Conservation (phyloP, 2,329 filamentous ascomycete species). For the Colletotrichum caudatum region DNA sequence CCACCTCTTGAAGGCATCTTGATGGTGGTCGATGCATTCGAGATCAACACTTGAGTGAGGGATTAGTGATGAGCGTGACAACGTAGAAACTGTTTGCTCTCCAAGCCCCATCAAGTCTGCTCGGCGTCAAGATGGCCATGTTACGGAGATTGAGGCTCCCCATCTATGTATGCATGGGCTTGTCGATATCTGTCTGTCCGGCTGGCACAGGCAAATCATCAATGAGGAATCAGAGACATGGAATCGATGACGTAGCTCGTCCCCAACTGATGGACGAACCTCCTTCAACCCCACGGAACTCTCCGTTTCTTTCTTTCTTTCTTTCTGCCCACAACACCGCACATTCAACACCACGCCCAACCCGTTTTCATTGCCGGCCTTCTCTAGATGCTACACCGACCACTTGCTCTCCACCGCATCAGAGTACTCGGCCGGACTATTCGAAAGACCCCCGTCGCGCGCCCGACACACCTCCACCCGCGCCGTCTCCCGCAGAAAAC, state of each 20-base stretch:
- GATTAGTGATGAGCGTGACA: no score
- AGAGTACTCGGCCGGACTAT: not conserved
- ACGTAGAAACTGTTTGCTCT: no score
- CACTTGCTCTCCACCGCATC: not conserved
- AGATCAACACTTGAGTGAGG: no score
- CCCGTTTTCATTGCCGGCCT: not conserved
- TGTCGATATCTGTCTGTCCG: not conserved
- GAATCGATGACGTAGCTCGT: constrained; percentile 39
- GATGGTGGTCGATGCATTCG: no score
- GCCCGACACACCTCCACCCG: no score
- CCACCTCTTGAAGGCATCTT: no score
- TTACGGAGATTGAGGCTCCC: not conserved
- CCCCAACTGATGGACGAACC: not conserved
- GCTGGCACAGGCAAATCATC: not conserved
- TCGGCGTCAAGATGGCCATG: no score
- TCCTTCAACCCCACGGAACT: constrained; percentile 6
- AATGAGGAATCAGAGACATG: not conserved
- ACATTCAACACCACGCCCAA: not conserved
- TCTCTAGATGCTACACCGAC: not conserved
- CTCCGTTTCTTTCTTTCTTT: not conserved
- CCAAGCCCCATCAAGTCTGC: no score
- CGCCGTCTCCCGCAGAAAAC: not conserved
- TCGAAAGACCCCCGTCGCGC: not conserved
- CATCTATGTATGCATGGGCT: no score
- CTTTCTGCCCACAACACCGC: not conserved